These are phyloP conservation scores for Cryptococcus neoformans DNA, from an alignment of 1,284 basidiomycete species.

Conservation along the genomic window DNA sequence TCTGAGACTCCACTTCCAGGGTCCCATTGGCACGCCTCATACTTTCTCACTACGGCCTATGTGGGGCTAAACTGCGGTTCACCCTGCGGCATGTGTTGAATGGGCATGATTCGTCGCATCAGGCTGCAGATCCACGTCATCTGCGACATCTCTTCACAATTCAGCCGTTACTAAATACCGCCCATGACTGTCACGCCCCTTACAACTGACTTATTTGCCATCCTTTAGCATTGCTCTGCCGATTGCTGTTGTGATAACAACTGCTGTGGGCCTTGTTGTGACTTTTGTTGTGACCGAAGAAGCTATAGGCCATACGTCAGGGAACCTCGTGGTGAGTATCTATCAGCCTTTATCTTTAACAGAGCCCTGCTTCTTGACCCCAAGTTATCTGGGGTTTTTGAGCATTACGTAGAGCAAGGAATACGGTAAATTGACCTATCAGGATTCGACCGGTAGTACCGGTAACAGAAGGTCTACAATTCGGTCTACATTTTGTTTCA, in stretches of 20 bases:
- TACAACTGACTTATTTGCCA: neutral
- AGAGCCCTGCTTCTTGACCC: too few species aligned
- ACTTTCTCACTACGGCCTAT: neutral
- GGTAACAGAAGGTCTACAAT: too few species aligned
- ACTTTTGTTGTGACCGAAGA: constrained; percentile 13
- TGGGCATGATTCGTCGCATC: too few species aligned
- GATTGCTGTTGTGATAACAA: constrained; percentile 18
- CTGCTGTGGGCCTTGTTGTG: constrained; percentile 13
- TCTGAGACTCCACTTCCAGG: neutral
- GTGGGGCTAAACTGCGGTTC: neutral
- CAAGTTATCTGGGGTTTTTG: neutral
- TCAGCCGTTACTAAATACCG: too few species aligned
- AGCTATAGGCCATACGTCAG: neutral
- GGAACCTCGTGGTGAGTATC: constrained; percentile 6
- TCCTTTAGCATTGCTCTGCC: constrained; percentile 10
- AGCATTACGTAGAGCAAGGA: neutral
- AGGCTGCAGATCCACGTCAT: too few species aligned
- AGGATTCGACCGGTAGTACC: too few species aligned
- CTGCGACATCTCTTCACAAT: too few species aligned
- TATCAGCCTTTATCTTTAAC: too few species aligned
- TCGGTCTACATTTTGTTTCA: too few species aligned
- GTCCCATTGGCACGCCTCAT: too few species aligned
- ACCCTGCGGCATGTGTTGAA: too few species aligned
- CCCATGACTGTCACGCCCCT: neutral
- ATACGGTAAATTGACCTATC: neutral